These are phyloP conservation scores for Calamus simplicifolius DNA, from an alignment of 176 grass and related monocot genomes.

Conservation along the genomic window DNA sequence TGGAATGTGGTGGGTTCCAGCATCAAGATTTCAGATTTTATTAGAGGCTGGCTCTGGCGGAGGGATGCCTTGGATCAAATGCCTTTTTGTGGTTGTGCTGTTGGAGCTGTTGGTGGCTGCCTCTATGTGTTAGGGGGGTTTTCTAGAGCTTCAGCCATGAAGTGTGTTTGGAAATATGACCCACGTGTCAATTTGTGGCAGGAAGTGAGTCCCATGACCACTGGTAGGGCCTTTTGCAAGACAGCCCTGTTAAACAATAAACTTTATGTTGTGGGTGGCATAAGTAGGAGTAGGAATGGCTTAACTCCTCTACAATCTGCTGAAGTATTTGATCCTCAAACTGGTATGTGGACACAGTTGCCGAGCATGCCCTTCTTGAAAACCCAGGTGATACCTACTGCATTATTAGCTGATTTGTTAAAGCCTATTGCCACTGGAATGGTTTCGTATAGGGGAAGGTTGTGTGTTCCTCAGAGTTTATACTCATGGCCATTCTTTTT, in stretches of 20 bases:
- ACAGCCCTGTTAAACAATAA: constrained; percentile 58
- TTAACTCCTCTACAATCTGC: constrained; percentile 53
- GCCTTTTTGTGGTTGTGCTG: constrained; percentile 37
- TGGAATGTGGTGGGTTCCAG: constrained; percentile 72
- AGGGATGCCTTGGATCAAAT: constrained; percentile 28
- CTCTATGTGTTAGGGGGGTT: constrained; percentile 78
- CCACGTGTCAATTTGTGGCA: constrained; percentile 60
- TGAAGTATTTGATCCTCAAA: constrained; percentile 69
- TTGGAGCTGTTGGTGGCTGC: constrained; percentile 38
- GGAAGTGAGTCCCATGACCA: constrained; percentile 54
- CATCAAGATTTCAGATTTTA: constrained; percentile 41
- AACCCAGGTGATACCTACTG: constrained; percentile 32
- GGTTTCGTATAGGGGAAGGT: constrained; percentile 48
- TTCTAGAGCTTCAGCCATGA: constrained; percentile 35
- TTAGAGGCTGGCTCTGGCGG: constrained; percentile 51
- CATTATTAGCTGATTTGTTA: constrained; percentile 55
- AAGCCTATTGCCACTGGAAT: constrained; percentile 62
- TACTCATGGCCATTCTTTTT: constrained; percentile 76
- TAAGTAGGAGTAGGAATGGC: constrained; percentile 31
- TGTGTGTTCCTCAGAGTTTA: constrained; percentile 74
- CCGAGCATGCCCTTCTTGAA: constrained; percentile 69
- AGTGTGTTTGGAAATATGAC: constrained; percentile 55
- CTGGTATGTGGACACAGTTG: constrained; percentile 41
- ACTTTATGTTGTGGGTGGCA: constrained; percentile 73
- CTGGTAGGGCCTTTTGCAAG: constrained; percentile 58